Percentiles rank a stretch among this genome's conserved stretches.
Evolutionary conservation across 306 rosid species (phyloP).

Genomic region (Trifolium repens): DNA sequence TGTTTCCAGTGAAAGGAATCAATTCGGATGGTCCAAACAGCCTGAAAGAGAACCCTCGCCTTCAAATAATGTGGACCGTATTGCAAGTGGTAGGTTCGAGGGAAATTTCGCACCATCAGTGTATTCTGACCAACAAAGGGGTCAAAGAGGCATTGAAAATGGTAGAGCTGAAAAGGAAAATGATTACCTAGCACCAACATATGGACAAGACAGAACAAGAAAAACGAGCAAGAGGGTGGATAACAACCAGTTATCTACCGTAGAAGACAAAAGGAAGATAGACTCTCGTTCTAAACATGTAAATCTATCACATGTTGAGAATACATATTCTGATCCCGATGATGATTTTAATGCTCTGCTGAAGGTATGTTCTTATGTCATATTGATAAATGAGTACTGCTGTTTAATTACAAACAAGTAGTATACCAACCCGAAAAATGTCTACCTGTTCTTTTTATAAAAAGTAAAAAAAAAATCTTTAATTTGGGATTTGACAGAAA

Average conservation of each 20-base stretch:
- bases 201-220: slow-evolving; percentile 58
- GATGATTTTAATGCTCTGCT: slow-evolving; percentile 72
- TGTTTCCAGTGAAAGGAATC: slow-evolving; percentile 63
- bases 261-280: slow-evolving; percentile 57
- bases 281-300: slow-evolving; percentile 49
- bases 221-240: slow-evolving; percentile 51
- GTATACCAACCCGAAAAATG: background rate
- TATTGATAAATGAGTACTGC: background rate
- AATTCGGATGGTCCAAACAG: slow-evolving; percentile 80
- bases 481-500: background rate
- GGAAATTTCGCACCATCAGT: slow-evolving; percentile 54
- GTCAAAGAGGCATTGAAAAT: slow-evolving; percentile 60
- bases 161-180: slow-evolving; percentile 52
- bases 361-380: slow-evolving; percentile 58
- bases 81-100: slow-evolving; percentile 71
- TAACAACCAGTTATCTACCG: slow-evolving; percentile 46
- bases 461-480: background rate
- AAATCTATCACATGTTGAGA: slow-evolving; percentile 50
- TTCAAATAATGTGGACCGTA: slow-evolving; percentile 54
- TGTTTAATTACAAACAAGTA: background rate
- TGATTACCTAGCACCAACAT: slow-evolving; percentile 53
- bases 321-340: slow-evolving; percentile 52
- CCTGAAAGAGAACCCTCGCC: slow-evolving; percentile 71
- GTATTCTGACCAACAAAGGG: slow-evolving; percentile 57
- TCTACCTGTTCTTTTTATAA: background rate